Evolutionary conservation across 1,139 yeast genomes (phyloP), one percentile per base, ranked within the genome.

Genomic region (Debaryomyces singareniensis): DNA sequence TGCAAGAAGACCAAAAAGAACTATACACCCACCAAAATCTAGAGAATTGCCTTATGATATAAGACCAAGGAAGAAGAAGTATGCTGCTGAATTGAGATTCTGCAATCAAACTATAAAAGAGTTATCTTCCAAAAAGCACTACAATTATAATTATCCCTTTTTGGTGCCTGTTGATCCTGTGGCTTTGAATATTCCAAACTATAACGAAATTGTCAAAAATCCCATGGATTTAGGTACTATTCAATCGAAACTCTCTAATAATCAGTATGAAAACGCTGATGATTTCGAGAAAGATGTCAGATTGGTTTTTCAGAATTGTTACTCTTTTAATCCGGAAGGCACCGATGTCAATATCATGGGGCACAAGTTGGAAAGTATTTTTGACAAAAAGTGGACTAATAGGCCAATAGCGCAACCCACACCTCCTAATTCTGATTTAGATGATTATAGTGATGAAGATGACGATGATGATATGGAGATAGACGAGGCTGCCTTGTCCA

Each of bases 221-320:
- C 98, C 99, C 35, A 93, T 91, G 98, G 99, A 91, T 58, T 68
- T 91, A 45, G 78, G 93, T 26, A 87, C 97, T 0, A 72, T 91
- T 35, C 81, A 79, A 45, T 70, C 77, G 31, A 91, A 87, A 55
- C 66, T 86, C 44, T 76, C 79, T 38, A 85, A 85, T 53, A 87
- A 89, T 57, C 84, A 83, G 45, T 91, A 91, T 53, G 93, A 84
- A 51, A 79, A 79, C 37, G 93, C 89, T 9, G 95, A 84, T 36
- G 89, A 85, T 37, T 87, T 91, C 50, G 95, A 83, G 49, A 61
- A 60, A 22, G 98, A 91, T 51, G 75, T 91, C 15, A 71, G 86
- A 34, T 69, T 87, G 36, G 84, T 91, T 41, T 87, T 91, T 61
- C 66, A 73, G 37, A 91, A 91, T 59, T 91, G 98, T 60, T 91